These are phyloP conservation scores for Fusarium guadeloupense DNA, from an alignment of 2,329 filamentous ascomycete species.

Conservation along the genomic window DNA sequence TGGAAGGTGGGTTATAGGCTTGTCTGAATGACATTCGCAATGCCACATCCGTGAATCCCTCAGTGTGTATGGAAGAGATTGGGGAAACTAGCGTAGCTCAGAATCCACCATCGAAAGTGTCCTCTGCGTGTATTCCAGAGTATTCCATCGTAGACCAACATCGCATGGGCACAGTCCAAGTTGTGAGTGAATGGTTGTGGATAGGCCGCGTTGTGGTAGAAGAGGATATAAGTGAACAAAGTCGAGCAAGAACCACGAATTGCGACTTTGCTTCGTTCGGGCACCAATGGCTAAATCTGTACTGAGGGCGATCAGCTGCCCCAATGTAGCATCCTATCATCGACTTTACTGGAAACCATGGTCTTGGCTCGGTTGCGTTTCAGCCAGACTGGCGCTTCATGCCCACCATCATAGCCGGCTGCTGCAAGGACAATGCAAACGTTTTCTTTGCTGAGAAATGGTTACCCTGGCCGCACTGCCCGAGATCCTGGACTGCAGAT, in stretches of 20 bases:
- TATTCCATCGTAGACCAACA: not conserved
- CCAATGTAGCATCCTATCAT: conserved; percentile 7
- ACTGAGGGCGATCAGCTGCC: conserved; percentile 4
- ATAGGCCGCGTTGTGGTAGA: not conserved
- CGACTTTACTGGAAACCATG: conserved; percentile 6
- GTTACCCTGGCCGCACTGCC: conserved; percentile 10
- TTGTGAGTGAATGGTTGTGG: not conserved
- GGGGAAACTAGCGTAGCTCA: conserved; percentile 20
- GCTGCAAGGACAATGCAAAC: conserved; percentile 2
- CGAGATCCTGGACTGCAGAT: conserved; percentile 43
- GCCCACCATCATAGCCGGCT: conserved; percentile 1
- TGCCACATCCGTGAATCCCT: conserved; percentile 38
- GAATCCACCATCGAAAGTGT: conserved; percentile 16
- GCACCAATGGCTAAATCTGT: conserved; percentile 29
- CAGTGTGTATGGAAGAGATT: conserved; percentile 33
- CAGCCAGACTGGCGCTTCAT: conserved; percentile 1
- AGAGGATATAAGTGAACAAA: conserved; percentile 6
- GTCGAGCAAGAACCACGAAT: conserved; percentile 5
- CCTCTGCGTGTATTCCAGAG: not conserved
- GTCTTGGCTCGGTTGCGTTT: conserved; percentile 16
- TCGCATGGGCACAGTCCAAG: not conserved
- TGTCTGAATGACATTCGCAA: conserved; percentile 35
- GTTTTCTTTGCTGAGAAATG: conserved; percentile 16
- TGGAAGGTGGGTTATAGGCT: conserved; percentile 31
- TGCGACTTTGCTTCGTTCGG: conserved; percentile 31